phyloP scores from a whole-genome alignment of 306 rosid species.

The Sindora glabra region DNA sequence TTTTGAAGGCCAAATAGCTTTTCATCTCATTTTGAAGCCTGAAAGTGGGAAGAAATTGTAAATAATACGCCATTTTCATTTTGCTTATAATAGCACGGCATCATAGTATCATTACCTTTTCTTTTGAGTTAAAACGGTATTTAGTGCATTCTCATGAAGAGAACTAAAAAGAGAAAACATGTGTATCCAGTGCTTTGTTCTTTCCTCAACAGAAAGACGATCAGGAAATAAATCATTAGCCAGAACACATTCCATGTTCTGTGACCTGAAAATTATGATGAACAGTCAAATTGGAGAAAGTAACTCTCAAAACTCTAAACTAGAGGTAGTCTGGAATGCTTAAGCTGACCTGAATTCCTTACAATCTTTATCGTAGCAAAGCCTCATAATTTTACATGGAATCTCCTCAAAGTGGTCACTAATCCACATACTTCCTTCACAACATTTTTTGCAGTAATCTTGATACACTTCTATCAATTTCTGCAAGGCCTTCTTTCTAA shows the following conservation, averaged over 20 bases:
- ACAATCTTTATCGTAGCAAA: constrained; percentile 84
- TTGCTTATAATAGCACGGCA: neutral
- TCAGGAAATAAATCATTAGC: constrained; percentile 64
- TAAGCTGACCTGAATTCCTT: constrained; percentile 74
- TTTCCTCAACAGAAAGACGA: constrained; percentile 55
- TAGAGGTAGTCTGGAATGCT: constrained; percentile 17
- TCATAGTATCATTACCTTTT: constrained; percentile 57
- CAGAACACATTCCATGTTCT: constrained; percentile 71
- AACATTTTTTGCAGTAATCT: constrained; percentile 70
- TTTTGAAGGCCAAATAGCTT: constrained; percentile 49
- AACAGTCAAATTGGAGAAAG: constrained; percentile 3
- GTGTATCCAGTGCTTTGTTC: constrained; percentile 85
- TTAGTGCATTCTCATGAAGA: constrained; percentile 58
- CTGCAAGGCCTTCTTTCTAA: constrained; percentile 68
- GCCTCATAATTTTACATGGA: constrained; percentile 83
- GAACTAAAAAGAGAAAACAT: constrained; percentile 63
- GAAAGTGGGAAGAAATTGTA: constrained; percentile 26
- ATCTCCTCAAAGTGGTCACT: constrained; percentile 63
- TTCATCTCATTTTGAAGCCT: constrained; percentile 83
- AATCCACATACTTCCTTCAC: constrained; percentile 44
- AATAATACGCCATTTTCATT: constrained; percentile 2
- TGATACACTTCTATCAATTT: constrained; percentile 68
- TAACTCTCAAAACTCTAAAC: constrained; percentile 6
- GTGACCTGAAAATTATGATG: constrained; percentile 45
- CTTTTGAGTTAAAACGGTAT: constrained; percentile 65